Conservation (phyloP, 352 stramenopile genomes). For the Phytopythium vexans region DNA sequence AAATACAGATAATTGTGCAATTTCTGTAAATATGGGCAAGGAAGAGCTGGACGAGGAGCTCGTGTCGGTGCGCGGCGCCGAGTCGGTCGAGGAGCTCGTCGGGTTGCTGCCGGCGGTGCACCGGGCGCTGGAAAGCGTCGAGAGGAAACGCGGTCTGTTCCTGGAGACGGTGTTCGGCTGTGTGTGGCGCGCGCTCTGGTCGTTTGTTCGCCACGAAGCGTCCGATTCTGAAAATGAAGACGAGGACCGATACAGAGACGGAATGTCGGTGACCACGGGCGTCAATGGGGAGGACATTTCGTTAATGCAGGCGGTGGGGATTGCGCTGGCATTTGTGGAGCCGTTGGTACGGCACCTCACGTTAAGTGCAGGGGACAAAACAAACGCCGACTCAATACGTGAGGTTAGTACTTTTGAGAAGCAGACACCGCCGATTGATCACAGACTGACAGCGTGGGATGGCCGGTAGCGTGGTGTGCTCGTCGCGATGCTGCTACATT, state of each 20-base stretch:
- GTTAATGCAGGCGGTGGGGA: conserved; percentile 8
- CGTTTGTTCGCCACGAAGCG: conserved; percentile 1
- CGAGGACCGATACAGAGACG: not conserved
- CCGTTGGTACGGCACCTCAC: conserved; percentile 18
- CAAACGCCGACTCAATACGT: conserved; percentile 7
- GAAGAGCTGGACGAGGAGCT: conserved; percentile 1
- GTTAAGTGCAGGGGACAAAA: conserved; percentile 11
- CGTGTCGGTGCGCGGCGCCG: not conserved
- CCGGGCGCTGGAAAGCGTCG: conserved; percentile 40
- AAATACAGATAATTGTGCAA: too few relatives aligned
- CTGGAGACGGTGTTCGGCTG: conserved; percentile 57
- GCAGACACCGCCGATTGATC: conserved; percentile 4
- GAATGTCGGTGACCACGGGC: too few relatives aligned
- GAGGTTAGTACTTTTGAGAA: conserved; percentile 1
- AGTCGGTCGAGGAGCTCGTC: conserved; percentile 1
- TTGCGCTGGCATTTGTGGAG: conserved; percentile 28
- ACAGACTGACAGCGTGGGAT: not conserved
- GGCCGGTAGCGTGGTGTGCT: conserved; percentile 17
- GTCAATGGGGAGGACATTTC: conserved; percentile 4
- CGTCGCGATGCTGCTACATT: conserved; percentile 32
- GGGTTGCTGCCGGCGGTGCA: conserved; percentile 11
- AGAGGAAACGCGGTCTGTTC: conserved; percentile 64
- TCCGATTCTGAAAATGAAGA: not conserved
- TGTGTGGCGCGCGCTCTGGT: conserved; percentile 33
- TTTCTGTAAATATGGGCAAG: not conserved